A percentile compares a stretch with the other conserved stretches of the same genome.
These are phyloP conservation scores for Arthrinium phaeospermum DNA, from an alignment of 2,329 filamentous ascomycete species.

Conservation along the genomic window DNA sequence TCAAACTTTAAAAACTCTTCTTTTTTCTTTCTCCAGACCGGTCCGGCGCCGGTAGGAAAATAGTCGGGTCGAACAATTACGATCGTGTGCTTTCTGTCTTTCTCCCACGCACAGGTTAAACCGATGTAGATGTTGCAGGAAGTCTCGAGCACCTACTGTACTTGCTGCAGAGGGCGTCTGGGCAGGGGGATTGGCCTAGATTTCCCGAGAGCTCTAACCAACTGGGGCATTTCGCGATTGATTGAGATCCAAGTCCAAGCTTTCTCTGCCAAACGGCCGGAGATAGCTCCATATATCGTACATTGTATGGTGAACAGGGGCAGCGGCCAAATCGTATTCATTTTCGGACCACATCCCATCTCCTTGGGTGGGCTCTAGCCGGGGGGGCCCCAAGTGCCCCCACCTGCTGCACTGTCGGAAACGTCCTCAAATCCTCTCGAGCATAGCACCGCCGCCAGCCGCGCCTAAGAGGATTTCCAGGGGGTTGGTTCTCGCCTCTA, in stretches of 20 bases:
- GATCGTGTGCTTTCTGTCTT: not conserved
- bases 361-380: not conserved
- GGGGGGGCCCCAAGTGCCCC: not conserved
- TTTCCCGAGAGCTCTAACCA: not conserved
- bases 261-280: slow-evolving; percentile 10
- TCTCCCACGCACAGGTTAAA: too few relatives aligned
- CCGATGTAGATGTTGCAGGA: too few relatives aligned
- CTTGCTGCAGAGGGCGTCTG: not conserved
- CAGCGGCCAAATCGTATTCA: not conserved
- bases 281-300: not conserved
- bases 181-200: not conserved
- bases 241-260: not conserved
- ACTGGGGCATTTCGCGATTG: not conserved
- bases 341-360: not conserved
- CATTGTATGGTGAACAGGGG: not conserved
- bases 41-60: not conserved
- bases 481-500: not conserved
- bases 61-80: not conserved
- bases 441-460: not conserved
- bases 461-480: not conserved
- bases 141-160: not conserved
- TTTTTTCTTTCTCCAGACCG: slow-evolving; percentile 1
- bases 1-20: slow-evolving; percentile 15
- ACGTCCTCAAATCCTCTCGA: not conserved
- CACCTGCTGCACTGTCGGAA: not conserved